Evolutionary conservation across 768 basidiomycete genomes (phyloP), one percentile per base, ranked within the genome.

Genomic region (Amanita phalloides): DNA sequence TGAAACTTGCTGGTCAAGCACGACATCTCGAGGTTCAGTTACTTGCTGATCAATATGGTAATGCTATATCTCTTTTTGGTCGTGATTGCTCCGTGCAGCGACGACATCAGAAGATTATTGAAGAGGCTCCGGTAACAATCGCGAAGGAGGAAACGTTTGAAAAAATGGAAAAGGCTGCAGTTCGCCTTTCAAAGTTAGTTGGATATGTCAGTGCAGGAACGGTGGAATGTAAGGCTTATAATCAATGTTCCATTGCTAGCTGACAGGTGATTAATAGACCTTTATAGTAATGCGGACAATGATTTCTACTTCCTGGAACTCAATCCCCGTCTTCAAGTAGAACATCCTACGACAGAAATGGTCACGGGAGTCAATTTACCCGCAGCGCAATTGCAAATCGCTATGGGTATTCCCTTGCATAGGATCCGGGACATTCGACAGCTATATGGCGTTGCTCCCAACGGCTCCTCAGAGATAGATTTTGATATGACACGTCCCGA

Each of bases 331-430:
- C 85, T 99, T 20, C 96, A 99, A 72, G 96, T 99, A 61, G 96
- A 99, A 71, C 96, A 99, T 67, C 96, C 96, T 8, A 99, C 96
- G 9, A 99, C 96, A 20, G 96, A 99, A 68, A 99, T 98, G 91
- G 96, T 98, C n/a, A 84, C 88, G 3, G 96, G 96, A 8, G 95
- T 97, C 70, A 96, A 97, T 68, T 79, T 99, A 48, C 96, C 96
- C 23, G 93, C 94, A 51, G 90, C 96, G 9, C 96, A 99, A 65
- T 80, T 98, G 44, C 95, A 97, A 66, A 75, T 99, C 57, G 91
- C 96, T 25, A 99, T 99, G 96, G 96, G 96, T 71, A 77, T 98
- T 52, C 93, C 96, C 41, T 76, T 99, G 47, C 90, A 96, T 67
- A 84, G 91, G 52, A 96, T 98, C 58, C 83, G 91, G 20, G 90